phyloP scores from a whole-genome alignment of 73 alveolate species.

The Paramecium biaurelia region DNA sequence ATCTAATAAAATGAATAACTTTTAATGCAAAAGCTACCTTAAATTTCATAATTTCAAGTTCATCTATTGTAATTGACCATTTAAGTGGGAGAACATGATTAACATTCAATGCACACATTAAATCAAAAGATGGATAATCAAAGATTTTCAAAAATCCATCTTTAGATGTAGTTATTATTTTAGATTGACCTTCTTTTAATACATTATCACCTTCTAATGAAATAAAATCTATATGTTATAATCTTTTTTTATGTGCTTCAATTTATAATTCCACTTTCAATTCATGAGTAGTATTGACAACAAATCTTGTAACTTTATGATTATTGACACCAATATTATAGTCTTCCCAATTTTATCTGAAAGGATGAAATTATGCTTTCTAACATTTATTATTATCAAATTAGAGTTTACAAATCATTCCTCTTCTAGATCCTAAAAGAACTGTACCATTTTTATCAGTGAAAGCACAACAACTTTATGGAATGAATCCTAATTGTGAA shows the following conservation, averaged over 20 bases:
- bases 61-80: constrained; percentile 20
- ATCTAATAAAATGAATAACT: constrained; percentile 7
- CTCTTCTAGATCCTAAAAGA: background rate
- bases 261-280: background rate
- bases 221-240: background rate
- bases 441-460: background rate
- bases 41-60: constrained; percentile 50
- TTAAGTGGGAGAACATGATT: constrained; percentile 56
- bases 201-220: constrained; percentile 37
- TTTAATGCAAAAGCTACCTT: constrained; percentile 47
- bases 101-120: constrained; percentile 34
- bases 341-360: constrained; percentile 31
- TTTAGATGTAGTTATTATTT: background rate
- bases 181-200: background rate
- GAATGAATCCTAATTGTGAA: background rate
- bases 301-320: background rate
- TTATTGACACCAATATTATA: background rate
- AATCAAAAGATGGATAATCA: background rate
- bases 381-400: background rate
- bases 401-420: background rate
- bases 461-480: background rate
- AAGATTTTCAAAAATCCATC: constrained; percentile 14
- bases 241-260: background rate
- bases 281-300: background rate
- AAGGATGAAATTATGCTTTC: background rate